Percentiles rank a stretch among this genome's conserved stretches.
phyloP scores from a whole-genome alignment of 75 land plant species.

The Azolla pinnata region DNA sequence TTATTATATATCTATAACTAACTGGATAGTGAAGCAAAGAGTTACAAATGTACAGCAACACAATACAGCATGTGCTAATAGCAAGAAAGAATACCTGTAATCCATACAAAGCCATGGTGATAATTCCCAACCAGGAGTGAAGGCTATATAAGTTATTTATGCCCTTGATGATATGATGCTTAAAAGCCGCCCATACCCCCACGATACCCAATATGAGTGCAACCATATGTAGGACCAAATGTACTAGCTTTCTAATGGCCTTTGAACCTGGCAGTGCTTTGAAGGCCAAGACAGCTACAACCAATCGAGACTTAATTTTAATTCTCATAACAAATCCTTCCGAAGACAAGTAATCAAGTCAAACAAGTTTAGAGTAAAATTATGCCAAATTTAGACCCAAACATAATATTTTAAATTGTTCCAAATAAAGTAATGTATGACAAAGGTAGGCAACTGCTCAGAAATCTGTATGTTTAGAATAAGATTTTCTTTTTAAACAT shows the following conservation, averaged over 20 bases:
- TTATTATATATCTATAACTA: too few relatives aligned
- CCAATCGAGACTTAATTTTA: not conserved
- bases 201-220: slow-evolving; percentile 43
- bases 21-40: too few relatives aligned
- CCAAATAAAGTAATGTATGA: too few relatives aligned
- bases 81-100: slow-evolving; percentile 50
- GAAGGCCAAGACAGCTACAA: slow-evolving; percentile 58
- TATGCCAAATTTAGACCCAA: too few relatives aligned
- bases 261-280: slow-evolving; percentile 30
- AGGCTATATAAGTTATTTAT: slow-evolving; percentile 39
- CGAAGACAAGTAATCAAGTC: not conserved
- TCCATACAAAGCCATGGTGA: slow-evolving; percentile 43
- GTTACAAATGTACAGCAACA: too few relatives aligned
- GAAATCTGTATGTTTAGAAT: too few relatives aligned
- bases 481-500: too few relatives aligned
- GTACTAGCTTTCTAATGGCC: slow-evolving; percentile 33
- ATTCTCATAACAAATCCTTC: not conserved
- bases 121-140: slow-evolving; percentile 75
- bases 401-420: too few relatives aligned
- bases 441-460: too few relatives aligned
- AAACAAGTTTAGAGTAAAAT: not conserved
- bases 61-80: too few relatives aligned
- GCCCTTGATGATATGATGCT: slow-evolving; percentile 33
- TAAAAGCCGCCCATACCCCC: slow-evolving; percentile 51
- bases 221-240: slow-evolving; percentile 36